Evolutionary conservation across 108 stramenopile species (phyloP), one percentile per base, ranked within the genome.

Genomic region (Nitzschia sp.): DNA sequence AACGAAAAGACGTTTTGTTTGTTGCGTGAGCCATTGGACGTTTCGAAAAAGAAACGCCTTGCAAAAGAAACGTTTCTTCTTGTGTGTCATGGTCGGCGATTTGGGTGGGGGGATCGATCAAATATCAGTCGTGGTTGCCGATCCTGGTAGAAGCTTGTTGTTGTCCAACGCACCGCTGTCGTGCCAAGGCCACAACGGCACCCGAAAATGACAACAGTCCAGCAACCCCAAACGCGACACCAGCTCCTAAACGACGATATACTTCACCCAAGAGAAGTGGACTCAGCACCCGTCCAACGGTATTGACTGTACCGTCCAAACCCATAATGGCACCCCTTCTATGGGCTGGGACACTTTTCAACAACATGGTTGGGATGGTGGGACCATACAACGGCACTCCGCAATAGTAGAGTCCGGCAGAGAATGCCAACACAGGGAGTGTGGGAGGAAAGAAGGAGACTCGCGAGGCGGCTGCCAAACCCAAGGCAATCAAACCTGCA

Each of bases 311-410:
- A 24, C 86, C 85, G 76, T 91, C 89, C 37, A 88, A 70, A 20
- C 89, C 89, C 85, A 91, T 80, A 10, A 87, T 83, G 29, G 75
- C 71, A 15, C 89, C 89, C 41, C 89, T 62, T 57, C 67, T 60
- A 46, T 84, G 42, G 12, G 89, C 57, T 34, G 89, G 89, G 10
- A 91, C 89, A 65, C 89, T 88, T 57, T 76, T 80, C 48, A 91
- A 57, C n/a, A 91, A 55, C 85, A 91, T 86, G 6, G 87, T 86
- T 17, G 89, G 89, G 14, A 91, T 72, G 15, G 87, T 76, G n/a
- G 89, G 89, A 5, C 82, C 86, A 67, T 88, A 91, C n/a, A 91
- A 59, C 3, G 89, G 83, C 8, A 87, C 86, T 51, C 89, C 89
- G 26, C 67, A 63, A 53, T 84, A 87, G 65, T 91, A 91, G 40